Percentiles rank a stretch among this genome's conserved stretches.
Conservation (phyloP, 768 basidiomycete genomes). For the Pholiota microspora region DNA sequence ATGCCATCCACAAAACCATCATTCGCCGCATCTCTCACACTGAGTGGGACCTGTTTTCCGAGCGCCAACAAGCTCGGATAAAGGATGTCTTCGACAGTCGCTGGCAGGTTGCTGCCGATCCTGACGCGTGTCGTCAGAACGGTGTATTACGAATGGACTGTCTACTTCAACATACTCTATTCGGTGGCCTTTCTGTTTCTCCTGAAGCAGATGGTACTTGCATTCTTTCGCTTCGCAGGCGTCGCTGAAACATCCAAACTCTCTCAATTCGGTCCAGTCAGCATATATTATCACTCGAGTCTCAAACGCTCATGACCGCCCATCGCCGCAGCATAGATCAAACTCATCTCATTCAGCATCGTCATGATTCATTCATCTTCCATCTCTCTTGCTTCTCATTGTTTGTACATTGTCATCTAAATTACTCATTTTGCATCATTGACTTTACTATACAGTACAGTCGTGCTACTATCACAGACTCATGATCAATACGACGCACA, state of each 20-base stretch:
- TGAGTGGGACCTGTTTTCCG: conserved; percentile 43
- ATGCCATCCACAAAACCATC: conserved; percentile 41
- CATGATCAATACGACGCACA: background rate
- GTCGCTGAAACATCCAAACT: background rate
- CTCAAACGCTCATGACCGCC: background rate
- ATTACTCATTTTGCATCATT: background rate
- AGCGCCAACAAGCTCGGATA: conserved; percentile 41
- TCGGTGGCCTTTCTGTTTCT: conserved; percentile 49
- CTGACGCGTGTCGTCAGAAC: conserved; percentile 29
- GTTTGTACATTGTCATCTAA: background rate
- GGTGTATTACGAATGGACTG: conserved; percentile 51
- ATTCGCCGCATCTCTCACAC: conserved; percentile 32
- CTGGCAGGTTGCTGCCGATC: conserved; percentile 37
- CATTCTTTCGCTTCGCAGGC: conserved; percentile 45
- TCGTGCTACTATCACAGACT: background rate
- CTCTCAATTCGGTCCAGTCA: background rate
- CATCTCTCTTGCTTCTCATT: background rate
- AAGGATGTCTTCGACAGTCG: conserved; percentile 42
- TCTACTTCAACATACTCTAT: conserved; percentile 44
- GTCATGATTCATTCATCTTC: background rate
- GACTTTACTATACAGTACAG: background rate
- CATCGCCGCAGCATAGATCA: background rate
- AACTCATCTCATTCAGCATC: background rate
- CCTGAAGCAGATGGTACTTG: conserved; percentile 34
- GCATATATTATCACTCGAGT: background rate